Conservation (phyloP, 2,329 filamentous ascomycete genomes). For the Aspergillus carbonarius region DNA sequence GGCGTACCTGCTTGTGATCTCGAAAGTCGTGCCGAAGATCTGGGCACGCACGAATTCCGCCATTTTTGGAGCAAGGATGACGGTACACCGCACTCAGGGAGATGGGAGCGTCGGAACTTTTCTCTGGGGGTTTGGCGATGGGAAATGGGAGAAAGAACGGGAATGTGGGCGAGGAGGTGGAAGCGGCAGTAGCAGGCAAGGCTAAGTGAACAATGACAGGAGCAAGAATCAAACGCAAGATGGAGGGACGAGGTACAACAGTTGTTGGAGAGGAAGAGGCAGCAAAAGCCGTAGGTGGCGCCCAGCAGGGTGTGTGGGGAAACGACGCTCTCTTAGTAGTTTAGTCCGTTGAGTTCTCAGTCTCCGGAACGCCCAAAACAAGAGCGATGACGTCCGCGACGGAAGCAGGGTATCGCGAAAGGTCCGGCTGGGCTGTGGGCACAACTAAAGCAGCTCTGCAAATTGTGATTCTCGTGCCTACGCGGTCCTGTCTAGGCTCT, state of each 20-base stretch:
- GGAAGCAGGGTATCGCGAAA: constrained; percentile 21
- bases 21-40: constrained; percentile 99
- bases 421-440: constrained; percentile 2
- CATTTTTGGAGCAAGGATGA: constrained; percentile 60
- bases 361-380: constrained; percentile 25
- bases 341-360: constrained; percentile 17
- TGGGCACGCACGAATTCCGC: constrained; percentile 98
- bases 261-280: constrained; percentile 15
- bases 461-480: neutral
- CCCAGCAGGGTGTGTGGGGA: constrained; percentile 31
- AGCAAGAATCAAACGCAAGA: constrained; percentile 10
- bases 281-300: constrained; percentile 25
- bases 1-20: constrained; percentile 92
- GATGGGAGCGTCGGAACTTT: constrained; percentile 1
- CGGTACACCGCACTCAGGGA: constrained; percentile 14
- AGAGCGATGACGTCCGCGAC: constrained; percentile 35
- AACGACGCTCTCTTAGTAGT: constrained; percentile 12
- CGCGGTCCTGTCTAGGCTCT: constrained; percentile 13
- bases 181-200: constrained; percentile 6
- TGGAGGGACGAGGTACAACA: constrained; percentile 12
- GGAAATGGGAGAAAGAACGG: constrained; percentile 6
- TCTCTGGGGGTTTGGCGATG: constrained; percentile 1
- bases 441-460: neutral
- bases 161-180: neutral
- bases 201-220: constrained; percentile 1